Percentiles rank a stretch among this genome's conserved stretches.
Evolutionary conservation across 768 basidiomycete genomes (phyloP).

Genomic region (Lactarius quietus): DNA sequence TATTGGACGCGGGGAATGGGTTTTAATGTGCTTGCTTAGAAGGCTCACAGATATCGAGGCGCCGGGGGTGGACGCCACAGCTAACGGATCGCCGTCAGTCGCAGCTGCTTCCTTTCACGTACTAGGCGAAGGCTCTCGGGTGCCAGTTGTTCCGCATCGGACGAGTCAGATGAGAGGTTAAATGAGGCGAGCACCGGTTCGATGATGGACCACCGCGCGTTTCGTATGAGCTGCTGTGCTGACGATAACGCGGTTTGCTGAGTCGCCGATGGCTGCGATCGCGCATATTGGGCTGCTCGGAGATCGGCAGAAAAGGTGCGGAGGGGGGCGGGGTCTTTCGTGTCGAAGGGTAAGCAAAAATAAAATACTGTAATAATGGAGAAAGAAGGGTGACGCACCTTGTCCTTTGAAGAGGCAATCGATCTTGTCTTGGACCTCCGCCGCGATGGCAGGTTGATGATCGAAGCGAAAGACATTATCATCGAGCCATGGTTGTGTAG

Average conservation of each 20-base stretch:
- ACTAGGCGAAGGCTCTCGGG: too few species aligned
- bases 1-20: slow-evolving; percentile 3
- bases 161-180: slow-evolving; percentile 36
- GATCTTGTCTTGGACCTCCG: too few species aligned
- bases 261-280: slow-evolving; percentile 37
- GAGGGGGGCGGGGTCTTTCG: slow-evolving; percentile 54
- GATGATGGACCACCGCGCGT: slow-evolving; percentile 30
- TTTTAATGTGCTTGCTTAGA: neutral
- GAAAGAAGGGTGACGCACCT: slow-evolving; percentile 40
- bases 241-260: slow-evolving; percentile 51
- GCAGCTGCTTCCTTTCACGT: slow-evolving; percentile 44
- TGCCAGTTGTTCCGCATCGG: too few species aligned
- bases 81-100: too few species aligned
- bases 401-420: slow-evolving; percentile 56
- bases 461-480: too few species aligned
- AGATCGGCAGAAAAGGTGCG: slow-evolving; percentile 42
- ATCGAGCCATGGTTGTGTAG: too few species aligned
- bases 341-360: neutral
- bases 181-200: too few species aligned
- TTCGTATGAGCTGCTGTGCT: slow-evolving; percentile 55
- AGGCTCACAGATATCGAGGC: neutral
- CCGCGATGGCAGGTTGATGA: too few species aligned
- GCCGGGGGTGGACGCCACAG: neutral
- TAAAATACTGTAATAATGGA: too few species aligned
- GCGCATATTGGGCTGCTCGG: slow-evolving; percentile 37